A percentile compares a stretch with the other conserved stretches of the same genome.
Conservation (phyloP, 768 basidiomycete species). For the Gloeostereum incarnatum region DNA sequence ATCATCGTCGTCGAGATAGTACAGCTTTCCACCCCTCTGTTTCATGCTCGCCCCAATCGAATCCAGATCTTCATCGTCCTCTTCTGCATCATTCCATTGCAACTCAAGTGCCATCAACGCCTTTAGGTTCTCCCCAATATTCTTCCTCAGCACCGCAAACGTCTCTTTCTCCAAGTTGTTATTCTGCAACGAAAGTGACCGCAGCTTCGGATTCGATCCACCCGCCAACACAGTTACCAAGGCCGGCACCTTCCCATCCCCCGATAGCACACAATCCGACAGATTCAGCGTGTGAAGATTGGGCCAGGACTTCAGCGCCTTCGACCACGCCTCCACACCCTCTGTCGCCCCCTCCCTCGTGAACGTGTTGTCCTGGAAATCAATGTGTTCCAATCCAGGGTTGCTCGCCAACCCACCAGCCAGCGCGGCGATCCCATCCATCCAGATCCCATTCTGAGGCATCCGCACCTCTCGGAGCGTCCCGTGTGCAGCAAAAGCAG, state of each 20-base stretch:
- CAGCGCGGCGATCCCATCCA: conserved; percentile 79
- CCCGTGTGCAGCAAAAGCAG: conserved; percentile 80
- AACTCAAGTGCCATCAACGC: conserved; percentile 66
- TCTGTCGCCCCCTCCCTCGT: conserved; percentile 44
- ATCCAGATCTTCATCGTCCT: conserved; percentile 57
- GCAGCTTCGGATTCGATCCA: conserved; percentile 69
- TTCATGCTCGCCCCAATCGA: conserved; percentile 45
- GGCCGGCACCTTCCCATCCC: conserved; percentile 68
- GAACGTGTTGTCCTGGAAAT: conserved; percentile 90
- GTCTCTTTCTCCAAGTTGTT: conserved; percentile 76
- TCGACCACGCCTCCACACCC: conserved; percentile 51
- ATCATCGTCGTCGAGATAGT: conserved; percentile 74
- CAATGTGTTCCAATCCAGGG: conserved; percentile 59
- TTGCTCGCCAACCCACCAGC: conserved; percentile 67
- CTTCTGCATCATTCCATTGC: conserved; percentile 86
- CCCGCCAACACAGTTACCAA: conserved; percentile 50
- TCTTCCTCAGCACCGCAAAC: conserved; percentile 57
- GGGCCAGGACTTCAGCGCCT: conserved; percentile 61
- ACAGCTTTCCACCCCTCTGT: conserved; percentile 56
- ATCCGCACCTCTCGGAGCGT: conserved; percentile 79
- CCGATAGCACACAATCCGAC: conserved; percentile 84
- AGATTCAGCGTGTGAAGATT: conserved; percentile 73
- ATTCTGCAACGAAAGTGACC: conserved; percentile 79
- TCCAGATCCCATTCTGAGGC: conserved; percentile 97
- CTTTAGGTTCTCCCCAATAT: conserved; percentile 50